Percentiles rank a stretch among this genome's conserved stretches.
Evolutionary conservation across 192 early-diverging fungal genomes (phyloP).

Genomic region (Linnemannia zychae): DNA sequence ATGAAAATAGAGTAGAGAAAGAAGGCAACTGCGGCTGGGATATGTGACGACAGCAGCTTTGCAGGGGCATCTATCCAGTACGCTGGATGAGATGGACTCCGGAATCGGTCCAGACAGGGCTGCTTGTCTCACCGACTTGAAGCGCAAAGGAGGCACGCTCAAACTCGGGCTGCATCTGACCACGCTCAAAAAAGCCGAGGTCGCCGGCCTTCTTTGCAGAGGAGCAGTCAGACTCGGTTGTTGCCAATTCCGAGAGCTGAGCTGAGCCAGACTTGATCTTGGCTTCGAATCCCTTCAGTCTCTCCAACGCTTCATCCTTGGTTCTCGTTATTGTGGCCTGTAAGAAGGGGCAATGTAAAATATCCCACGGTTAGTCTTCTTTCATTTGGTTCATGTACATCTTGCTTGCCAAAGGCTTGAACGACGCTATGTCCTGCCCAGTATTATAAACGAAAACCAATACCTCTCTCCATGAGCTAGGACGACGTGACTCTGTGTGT

Average conservation of each 20-base stretch:
- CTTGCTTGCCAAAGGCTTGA: neutral
- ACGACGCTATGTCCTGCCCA: no score
- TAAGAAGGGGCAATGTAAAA: conserved; percentile 8
- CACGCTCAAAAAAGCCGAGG: conserved; percentile 87
- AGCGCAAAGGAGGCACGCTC: conserved; percentile 91
- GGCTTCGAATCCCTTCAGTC: conserved; percentile 73
- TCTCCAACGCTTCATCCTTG: conserved; percentile 89
- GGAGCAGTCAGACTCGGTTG: conserved; percentile 90
- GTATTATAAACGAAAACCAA: neutral
- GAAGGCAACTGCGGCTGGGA: neutral
- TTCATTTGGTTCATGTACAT: neutral
- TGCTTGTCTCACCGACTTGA: conserved; percentile 84
- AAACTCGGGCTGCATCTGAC: conserved; percentile 94
- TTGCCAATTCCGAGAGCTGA: conserved; percentile 80
- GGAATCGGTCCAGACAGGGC: conserved; percentile 88
- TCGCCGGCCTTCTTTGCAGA: conserved; percentile 92
- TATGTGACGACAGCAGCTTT: no score
- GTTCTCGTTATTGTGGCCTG: conserved; percentile 89
- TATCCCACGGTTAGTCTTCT: neutral
- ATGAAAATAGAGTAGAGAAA: no score
- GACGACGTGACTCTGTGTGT: conserved; percentile 85
- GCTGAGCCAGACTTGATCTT: conserved; percentile 74
- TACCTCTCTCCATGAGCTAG: conserved; percentile 93
- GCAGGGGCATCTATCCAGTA: conserved; percentile 75
- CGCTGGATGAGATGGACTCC: conserved; percentile 95